Conservation (phyloP, 2,329 filamentous ascomycete species). For the Amesomyces nigricolor region DNA sequence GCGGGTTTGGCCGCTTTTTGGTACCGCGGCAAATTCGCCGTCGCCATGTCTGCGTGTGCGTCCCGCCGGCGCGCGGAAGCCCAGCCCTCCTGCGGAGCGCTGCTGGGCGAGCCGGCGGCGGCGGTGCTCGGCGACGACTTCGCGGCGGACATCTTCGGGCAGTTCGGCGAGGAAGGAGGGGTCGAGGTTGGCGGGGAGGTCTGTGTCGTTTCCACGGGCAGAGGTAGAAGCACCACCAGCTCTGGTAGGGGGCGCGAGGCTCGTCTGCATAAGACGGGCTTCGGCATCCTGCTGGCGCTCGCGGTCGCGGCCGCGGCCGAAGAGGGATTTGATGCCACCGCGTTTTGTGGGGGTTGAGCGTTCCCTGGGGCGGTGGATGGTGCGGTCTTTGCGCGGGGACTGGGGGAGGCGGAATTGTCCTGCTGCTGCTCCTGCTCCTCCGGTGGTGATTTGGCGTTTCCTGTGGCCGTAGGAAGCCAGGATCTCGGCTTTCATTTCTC, state of each 20-base stretch:
- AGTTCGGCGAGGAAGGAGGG: conserved; percentile 74
- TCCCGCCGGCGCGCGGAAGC: conserved; percentile 20
- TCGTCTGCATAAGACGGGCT: conserved; percentile 1
- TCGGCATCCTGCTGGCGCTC: conserved; percentile 46
- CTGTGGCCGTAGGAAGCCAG: conserved; percentile 60
- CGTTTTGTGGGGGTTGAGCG: conserved; percentile 62
- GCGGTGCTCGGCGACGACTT: conserved; percentile 71
- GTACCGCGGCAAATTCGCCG: background rate
- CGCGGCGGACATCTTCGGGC: conserved; percentile 70
- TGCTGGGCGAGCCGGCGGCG: conserved; percentile 53
- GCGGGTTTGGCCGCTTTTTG: conserved; percentile 35
- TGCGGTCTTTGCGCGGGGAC: conserved; percentile 52
- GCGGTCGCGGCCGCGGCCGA: conserved; percentile 37
- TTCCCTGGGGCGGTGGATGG: conserved; percentile 46
- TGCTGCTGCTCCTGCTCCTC: conserved; percentile 19
- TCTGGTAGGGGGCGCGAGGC: background rate
- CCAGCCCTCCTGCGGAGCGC: conserved; percentile 40
- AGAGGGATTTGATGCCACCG: conserved; percentile 36
- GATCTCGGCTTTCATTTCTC: conserved; percentile 79
- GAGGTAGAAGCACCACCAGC: conserved; percentile 30
- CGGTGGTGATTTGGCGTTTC: background rate
- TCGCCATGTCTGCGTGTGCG: conserved; percentile 8
- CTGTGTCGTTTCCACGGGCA: conserved; percentile 21
- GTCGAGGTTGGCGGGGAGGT: conserved; percentile 50
- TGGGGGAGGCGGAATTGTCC: conserved; percentile 37